These are phyloP conservation scores for Trichomonascus vanleenenianus DNA, from an alignment of 805 yeast species.

Conservation along the genomic window DNA sequence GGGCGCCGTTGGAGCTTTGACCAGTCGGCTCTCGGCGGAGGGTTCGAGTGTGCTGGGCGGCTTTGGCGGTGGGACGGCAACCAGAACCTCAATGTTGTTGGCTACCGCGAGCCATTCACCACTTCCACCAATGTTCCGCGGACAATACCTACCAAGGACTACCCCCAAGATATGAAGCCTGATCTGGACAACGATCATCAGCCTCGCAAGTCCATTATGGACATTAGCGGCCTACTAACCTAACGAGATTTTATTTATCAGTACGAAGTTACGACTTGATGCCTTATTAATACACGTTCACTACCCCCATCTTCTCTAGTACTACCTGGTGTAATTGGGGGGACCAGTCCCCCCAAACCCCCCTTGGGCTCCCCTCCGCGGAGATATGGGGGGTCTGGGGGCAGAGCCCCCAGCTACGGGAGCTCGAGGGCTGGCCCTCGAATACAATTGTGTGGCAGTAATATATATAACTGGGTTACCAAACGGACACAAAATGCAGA, in stretches of 20 bases:
- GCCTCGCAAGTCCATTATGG: not conserved
- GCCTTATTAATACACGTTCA: not conserved
- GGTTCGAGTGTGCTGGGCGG: conserved; percentile 33
- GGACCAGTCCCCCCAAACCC: too few relatives aligned
- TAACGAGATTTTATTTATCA: not conserved
- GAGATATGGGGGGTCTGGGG: too few relatives aligned
- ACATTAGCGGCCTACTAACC: not conserved
- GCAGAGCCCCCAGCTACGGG: too few relatives aligned
- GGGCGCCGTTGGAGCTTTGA: conserved; percentile 20
- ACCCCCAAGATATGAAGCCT: not conserved
- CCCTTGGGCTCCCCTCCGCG: too few relatives aligned
- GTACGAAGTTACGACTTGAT: not conserved
- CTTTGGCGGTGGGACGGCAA: conserved; percentile 35
- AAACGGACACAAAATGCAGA: too few relatives aligned
- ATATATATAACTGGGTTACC: too few relatives aligned
- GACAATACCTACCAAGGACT: not conserved
- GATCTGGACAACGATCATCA: not conserved
- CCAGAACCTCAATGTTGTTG: conserved; percentile 23
- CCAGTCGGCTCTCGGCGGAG: conserved; percentile 23
- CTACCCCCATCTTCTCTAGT: too few relatives aligned
- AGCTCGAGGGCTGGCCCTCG: too few relatives aligned
- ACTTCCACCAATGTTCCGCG: not conserved
- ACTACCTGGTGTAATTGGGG: too few relatives aligned
- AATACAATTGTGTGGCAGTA: too few relatives aligned
- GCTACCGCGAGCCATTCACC: not conserved